These are phyloP conservation scores for Entonaema liquescens DNA, from an alignment of 495 filamentous ascomycete species.

Conservation along the genomic window DNA sequence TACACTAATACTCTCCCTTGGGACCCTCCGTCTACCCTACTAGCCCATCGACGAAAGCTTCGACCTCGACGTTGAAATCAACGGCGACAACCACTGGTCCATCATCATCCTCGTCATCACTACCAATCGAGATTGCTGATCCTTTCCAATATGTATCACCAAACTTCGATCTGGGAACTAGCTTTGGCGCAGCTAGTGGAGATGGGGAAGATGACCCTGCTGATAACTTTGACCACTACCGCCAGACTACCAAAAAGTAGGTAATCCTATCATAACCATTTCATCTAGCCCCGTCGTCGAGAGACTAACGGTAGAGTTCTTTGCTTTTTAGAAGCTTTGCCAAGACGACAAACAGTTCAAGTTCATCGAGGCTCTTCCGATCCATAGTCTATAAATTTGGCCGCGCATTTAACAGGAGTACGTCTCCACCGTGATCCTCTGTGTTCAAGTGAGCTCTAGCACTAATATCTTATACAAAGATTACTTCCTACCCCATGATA, in stretches of 20 bases:
- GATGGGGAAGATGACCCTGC: background rate
- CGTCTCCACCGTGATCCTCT: slow-evolving; percentile 9
- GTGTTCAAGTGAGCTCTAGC: slow-evolving; percentile 2
- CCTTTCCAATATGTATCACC: slow-evolving; percentile 26
- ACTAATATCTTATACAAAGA: slow-evolving; percentile 27
- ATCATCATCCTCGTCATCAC: background rate
- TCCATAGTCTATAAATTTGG: slow-evolving; percentile 41
- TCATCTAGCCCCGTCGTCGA: background rate
- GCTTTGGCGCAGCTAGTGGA: background rate
- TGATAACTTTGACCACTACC: background rate
- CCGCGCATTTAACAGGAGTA: slow-evolving; percentile 37
- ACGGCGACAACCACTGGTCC: background rate
- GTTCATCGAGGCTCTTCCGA: slow-evolving; percentile 38
- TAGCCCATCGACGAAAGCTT: background rate
- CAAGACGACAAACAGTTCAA: slow-evolving; percentile 25
- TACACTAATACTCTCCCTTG: slow-evolving; percentile 28
- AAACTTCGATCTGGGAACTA: slow-evolving; percentile 14
- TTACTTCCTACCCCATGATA: slow-evolving; percentile 35
- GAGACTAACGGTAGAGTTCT: background rate
- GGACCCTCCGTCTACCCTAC: slow-evolving; percentile 1
- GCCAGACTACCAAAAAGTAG: background rate
- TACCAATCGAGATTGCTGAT: background rate
- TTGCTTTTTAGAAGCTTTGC: slow-evolving; percentile 19
- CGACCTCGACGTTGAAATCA: background rate
- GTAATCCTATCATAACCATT: background rate